phyloP scores from a whole-genome alignment of 2,329 filamentous ascomycete species.

The Fusarium circinatum region DNA sequence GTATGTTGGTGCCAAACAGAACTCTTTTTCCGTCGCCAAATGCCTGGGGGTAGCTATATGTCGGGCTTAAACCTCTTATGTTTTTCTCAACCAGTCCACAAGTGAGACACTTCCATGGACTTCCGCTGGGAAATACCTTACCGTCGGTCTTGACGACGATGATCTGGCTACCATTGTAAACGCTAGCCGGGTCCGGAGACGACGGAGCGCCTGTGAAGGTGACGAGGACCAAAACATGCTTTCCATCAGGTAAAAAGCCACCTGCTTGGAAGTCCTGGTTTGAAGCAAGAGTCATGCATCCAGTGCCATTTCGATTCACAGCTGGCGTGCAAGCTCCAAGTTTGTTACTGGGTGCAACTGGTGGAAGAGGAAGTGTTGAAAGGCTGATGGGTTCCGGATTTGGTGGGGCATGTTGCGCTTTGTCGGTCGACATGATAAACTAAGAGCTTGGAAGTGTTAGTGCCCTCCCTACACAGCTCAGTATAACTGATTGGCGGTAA shows the following conservation, averaged over 20 bases:
- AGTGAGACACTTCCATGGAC: not conserved
- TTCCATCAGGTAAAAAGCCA: conserved; percentile 54
- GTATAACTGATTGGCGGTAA: not conserved
- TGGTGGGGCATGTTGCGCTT: not conserved
- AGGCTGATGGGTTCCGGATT: conserved; percentile 3
- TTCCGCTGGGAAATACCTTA: conserved; percentile 34
- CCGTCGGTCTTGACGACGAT: conserved; percentile 56
- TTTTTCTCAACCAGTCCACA: conserved; percentile 53
- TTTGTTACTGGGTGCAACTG: not conserved
- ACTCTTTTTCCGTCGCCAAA: conserved; percentile 52
- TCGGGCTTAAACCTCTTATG: conserved; percentile 18
- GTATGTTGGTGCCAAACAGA: conserved; percentile 47
- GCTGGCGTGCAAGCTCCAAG: not conserved
- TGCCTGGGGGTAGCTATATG: conserved; percentile 54
- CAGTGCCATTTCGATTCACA: conserved; percentile 4
- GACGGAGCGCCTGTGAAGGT: conserved; percentile 55
- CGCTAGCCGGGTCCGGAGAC: conserved; percentile 50
- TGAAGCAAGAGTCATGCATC: not conserved
- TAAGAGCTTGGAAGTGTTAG: not conserved
- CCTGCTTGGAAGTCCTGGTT: not conserved
- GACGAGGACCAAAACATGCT: conserved; percentile 53
- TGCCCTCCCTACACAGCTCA: not conserved
- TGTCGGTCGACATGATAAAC: not conserved
- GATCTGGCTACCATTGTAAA: conserved; percentile 55
- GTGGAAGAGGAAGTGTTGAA: conserved; percentile 10